Base-by-base conservation (phyloP, 805 yeast genomes). In the Zygosaccharomyces rouxii region DNA sequence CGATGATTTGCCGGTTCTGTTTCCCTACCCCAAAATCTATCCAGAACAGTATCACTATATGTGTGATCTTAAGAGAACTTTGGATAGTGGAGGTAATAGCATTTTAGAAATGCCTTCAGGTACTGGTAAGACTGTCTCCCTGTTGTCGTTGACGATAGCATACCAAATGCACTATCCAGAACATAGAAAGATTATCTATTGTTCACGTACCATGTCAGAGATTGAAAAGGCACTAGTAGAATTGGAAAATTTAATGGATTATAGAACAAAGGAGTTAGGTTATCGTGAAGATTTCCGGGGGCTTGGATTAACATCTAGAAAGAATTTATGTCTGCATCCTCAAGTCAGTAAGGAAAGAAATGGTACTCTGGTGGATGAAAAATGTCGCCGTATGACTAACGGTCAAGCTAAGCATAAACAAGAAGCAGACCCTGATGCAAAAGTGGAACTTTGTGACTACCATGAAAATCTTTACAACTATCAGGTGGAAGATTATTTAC, bases 141-240 rank as follows among this genome's bases (percentile, higher is more conserved):
- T 94, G 64, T 73, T 94, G 26, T 89, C 98, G 0, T 70, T 94
- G 39, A 89, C 98, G 0, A 89, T 94, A 40, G 96, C 99, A 11
- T 94, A 94, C 68, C 99, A 94, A 66, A 82, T 88, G 87, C 80
- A 79, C 63, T 90, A 92, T 65, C 95, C 97, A 7, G 97, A 92
- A 61, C 96, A 89, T 62, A 72, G 70, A 48, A 94, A 92, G 74
- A 83, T 94, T 56, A 88, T 94, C 5, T 94, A 94, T 69, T 94
- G 99, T 68, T 94, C 99, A 4, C 98, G 99, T 77, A 94, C 99
- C 29, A 94, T 94, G 98, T 88, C 97, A 9, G 99, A 94, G 71
- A 94, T 94, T 65, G 99, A 94, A 70, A 94, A 94, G 70, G 97
- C 99, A 0, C 71, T 94, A 62, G 88, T 92, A 6, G 99, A 94